These are phyloP conservation scores for Hericium coralloides DNA, from an alignment of 768 basidiomycete species.

Conservation along the genomic window DNA sequence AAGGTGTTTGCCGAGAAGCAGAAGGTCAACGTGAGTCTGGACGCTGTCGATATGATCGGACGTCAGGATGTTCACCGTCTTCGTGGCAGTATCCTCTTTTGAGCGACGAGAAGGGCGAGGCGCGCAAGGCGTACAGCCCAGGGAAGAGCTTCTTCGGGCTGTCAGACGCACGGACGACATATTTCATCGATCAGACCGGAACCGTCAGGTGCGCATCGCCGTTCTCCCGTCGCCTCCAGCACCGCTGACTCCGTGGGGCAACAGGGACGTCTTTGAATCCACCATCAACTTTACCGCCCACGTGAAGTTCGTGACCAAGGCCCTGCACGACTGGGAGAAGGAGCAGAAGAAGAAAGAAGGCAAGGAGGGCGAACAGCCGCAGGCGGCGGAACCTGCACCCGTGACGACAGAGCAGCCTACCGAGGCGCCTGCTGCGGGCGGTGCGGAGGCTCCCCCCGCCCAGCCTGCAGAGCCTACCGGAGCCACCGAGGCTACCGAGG, in stretches of 20 bases:
- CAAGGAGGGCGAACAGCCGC: not conserved
- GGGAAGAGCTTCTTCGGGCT: slow-evolving; percentile 63
- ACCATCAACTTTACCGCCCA: slow-evolving; percentile 60
- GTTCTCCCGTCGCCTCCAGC: not conserved
- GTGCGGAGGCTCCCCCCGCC: no score
- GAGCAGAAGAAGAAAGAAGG: slow-evolving; percentile 18
- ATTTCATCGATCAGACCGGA: slow-evolving; percentile 68
- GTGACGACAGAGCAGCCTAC: slow-evolving; percentile 15
- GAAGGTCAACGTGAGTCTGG: slow-evolving; percentile 41
- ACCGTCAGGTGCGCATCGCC: slow-evolving; percentile 39
- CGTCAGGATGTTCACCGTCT: not conserved
- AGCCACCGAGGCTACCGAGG: slow-evolving; percentile 16
- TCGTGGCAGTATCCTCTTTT: slow-evolving; percentile 61
- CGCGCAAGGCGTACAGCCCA: slow-evolving; percentile 56
- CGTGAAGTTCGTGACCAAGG: slow-evolving; percentile 60
- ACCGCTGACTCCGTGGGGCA: slow-evolving; percentile 17
- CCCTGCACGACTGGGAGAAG: slow-evolving; percentile 31
- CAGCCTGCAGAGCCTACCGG: no score
- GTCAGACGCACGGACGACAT: slow-evolving; percentile 56
- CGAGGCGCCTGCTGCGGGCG: not conserved
- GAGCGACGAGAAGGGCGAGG: slow-evolving; percentile 58
- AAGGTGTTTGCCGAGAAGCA: slow-evolving; percentile 66
- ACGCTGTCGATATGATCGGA: not conserved
- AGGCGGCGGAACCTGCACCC: not conserved
- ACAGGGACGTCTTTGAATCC: slow-evolving; percentile 45